Base-by-base conservation (phyloP, 148 eudicot species). In the Vaccinium corymbosum region DNA sequence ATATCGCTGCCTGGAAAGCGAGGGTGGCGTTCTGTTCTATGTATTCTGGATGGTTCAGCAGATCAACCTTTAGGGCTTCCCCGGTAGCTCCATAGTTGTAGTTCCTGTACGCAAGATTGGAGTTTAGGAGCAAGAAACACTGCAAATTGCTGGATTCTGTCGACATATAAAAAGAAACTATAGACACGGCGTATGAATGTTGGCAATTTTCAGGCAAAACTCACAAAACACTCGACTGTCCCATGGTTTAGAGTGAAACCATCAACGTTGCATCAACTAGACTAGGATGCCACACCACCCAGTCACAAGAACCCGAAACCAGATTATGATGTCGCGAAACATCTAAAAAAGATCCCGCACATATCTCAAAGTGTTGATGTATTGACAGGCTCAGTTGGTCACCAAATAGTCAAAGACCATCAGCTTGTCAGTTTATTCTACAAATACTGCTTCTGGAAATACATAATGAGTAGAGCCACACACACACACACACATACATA, bases 1-100 rank as follows among this genome's bases (percentile, higher is more conserved):
- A 90, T 0, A 97, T 97, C 82, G 98, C 99, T 61, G 95, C 93
- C 87, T 89, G 89, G 94, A 97, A 97, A 76, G 96, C 98, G 16
- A 97, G 85, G 71, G 99, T 94, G 0, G 98, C 95, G 52, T 97
- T 97, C 84, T 97, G 97, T 87, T 97, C 99, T 3, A 97, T 82
- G 92, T 94, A 92, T 84, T 95, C 99, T 0, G 99, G 98, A 88
- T 97, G 99, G 81, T 90, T 89, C 82, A 97, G 85, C 76, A 97
- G 87, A 85, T 94, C 93, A 10, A 81, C 90, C 82, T 97, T 93
- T 13, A 94, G 87, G 80, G 89, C 92, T 35, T 97, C 94, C 10
- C 97, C 99, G n/a, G 82, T 48, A 20, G 85, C 86, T 85, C 99
- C 99, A 70, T 97, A 97, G 89, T 97, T 97, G 87, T 86, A 93